Percentiles rank a stretch among this genome's conserved stretches.
Evolutionary conservation across 139 green algal species (phyloP).

Genomic region (Pedinophyceae sp.): DNA sequence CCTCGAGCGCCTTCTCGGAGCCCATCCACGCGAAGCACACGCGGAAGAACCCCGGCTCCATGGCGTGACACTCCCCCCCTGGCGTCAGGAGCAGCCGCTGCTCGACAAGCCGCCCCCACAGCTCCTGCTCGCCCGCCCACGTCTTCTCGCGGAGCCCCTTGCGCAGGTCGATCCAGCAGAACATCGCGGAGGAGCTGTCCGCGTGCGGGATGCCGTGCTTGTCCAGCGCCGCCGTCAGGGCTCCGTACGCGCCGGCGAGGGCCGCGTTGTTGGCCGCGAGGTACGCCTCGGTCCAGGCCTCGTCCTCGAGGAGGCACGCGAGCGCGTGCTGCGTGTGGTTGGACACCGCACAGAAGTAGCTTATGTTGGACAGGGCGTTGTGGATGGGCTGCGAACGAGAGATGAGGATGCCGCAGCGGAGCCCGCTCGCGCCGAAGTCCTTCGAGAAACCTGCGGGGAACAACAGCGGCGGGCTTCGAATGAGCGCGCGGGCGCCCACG

Average conservation of each 20-base stretch:
- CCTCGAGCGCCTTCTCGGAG: not conserved
- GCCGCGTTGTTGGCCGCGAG: not conserved
- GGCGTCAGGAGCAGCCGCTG: slow-evolving; percentile 1
- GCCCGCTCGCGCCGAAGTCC: slow-evolving; percentile 1
- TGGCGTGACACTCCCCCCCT: slow-evolving; percentile 1
- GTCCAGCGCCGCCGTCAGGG: not conserved
- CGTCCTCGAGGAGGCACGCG: not conserved
- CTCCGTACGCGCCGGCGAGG: not conserved
- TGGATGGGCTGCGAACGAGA: not conserved
- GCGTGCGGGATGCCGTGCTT: not conserved
- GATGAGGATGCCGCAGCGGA: not conserved
- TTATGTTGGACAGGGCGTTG: not conserved
- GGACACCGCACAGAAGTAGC: slow-evolving; percentile 3
- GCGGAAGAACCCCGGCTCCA: slow-evolving; percentile 2
- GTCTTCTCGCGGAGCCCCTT: not conserved
- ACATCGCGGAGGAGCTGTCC: not conserved
- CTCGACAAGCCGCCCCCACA: slow-evolving; percentile 1
- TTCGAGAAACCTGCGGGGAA: slow-evolving; percentile 4
- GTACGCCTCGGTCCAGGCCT: not conserved
- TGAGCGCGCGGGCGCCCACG: too few relatives aligned
- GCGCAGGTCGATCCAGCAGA: slow-evolving; percentile 7
- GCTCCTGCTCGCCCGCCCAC: slow-evolving; percentile 4
- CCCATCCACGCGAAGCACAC: slow-evolving; percentile 4
- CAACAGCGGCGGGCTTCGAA: too few relatives aligned
- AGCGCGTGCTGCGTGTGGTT: not conserved